These are phyloP conservation scores for Tremellales sp. DNA, from an alignment of 1,284 basidiomycete genomes.

Conservation along the genomic window DNA sequence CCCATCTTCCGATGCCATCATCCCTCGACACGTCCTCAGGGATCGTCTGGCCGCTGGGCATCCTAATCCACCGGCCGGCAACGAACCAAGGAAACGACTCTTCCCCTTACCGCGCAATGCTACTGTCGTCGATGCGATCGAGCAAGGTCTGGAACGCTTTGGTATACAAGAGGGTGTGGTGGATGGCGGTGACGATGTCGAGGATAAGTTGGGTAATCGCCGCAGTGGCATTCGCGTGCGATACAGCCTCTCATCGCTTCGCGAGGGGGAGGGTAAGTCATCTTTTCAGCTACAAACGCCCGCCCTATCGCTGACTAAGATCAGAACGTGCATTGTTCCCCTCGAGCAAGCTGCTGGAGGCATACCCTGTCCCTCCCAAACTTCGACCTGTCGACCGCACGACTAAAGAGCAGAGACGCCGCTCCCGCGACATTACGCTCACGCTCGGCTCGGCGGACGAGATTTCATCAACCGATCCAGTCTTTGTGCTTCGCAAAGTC, in stretches of 20 bases:
- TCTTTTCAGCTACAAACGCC: slow-evolving; percentile 1
- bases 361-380: slow-evolving; percentile 70
- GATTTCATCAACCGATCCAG: slow-evolving; percentile 72
- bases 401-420: slow-evolving; percentile 66
- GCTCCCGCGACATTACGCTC: slow-evolving; percentile 76
- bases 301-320: slow-evolving; percentile 4
- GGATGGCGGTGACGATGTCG: slow-evolving; percentile 94
- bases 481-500: slow-evolving; percentile 74
- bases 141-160: slow-evolving; percentile 83
- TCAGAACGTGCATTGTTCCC: slow-evolving; percentile 71
- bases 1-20: slow-evolving; percentile 81
- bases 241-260: slow-evolving; percentile 64
- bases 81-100: slow-evolving; percentile 61
- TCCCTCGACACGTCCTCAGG: slow-evolving; percentile 55
- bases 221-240: slow-evolving; percentile 72
- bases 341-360: slow-evolving; percentile 76
- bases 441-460: slow-evolving; percentile 69
- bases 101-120: slow-evolving; percentile 88
- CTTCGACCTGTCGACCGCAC: slow-evolving; percentile 63
- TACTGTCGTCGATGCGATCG: slow-evolving; percentile 93
- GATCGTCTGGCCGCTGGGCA: slow-evolving; percentile 13
- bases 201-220: slow-evolving; percentile 79
- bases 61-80: slow-evolving; percentile 6
- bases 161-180: slow-evolving; percentile 93
- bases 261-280: slow-evolving; percentile 60